Percentiles rank a stretch among this genome's conserved stretches.
Evolutionary conservation across 1,284 basidiomycete species (phyloP).

Genomic region (Austroboletus novae-zelandiae): DNA sequence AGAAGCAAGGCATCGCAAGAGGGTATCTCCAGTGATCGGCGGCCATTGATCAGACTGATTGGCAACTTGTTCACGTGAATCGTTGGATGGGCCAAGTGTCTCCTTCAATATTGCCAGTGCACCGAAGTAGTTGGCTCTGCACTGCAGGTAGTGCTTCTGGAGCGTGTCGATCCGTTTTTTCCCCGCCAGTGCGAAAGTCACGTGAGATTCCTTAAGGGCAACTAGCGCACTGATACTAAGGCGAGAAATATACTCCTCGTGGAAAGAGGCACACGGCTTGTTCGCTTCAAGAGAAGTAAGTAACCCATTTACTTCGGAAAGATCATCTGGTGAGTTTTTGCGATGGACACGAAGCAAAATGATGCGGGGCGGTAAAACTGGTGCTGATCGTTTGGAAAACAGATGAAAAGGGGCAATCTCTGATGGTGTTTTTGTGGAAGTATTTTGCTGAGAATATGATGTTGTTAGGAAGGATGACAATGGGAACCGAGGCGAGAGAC

Average conservation of each 20-base stretch:
- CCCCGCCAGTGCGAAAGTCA: neutral
- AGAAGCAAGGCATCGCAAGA: conserved; percentile 26
- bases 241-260: neutral
- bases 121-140: neutral
- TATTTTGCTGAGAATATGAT: neutral
- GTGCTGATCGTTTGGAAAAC: neutral
- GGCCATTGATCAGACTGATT: conserved; percentile 17
- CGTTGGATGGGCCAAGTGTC: too few relatives aligned
- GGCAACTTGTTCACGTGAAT: neutral
- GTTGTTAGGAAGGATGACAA: too few relatives aligned
- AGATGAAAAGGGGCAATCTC: neutral
- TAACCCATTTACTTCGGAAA: neutral
- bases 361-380: neutral
- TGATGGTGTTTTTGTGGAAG: neutral
- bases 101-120: too few relatives aligned
- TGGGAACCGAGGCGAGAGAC: too few relatives aligned
- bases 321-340: neutral
- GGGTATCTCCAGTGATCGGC: conserved; percentile 19
- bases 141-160: neutral
- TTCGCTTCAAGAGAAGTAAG: neutral
- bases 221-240: neutral
- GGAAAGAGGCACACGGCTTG: neutral
- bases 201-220: neutral
- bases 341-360: neutral
- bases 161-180: neutral